Base-by-base conservation (phyloP, 176 grass and related monocot genomes). In the Carex myosuroides region DNA sequence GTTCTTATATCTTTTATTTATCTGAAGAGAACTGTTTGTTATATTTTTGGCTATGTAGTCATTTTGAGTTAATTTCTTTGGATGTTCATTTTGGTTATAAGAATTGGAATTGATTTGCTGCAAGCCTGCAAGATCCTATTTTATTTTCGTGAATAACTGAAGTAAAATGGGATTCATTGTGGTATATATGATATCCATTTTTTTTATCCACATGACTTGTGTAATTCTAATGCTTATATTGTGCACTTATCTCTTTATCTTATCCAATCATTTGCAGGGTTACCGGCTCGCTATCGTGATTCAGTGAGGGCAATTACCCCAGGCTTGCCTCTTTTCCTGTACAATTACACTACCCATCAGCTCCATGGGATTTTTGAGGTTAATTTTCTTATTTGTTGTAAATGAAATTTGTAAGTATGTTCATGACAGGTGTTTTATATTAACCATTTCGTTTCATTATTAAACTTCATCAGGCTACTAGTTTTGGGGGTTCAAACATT, bases 351-450 rank as follows among this genome's bases (percentile, higher is more conserved):
- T 0, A 98, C 91, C 55, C 96, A 98, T 86, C 96, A 98, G 64
- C 96, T 98, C 30, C 96, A 98, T 89, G 96, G 96, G 30, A 89
- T 98, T 76, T 98, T 98, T 87, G 96, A 98, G 92, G 95, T 93
- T 83, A 48, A 37, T 81, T 71, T 53, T 26, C 13, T 7, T 75
- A 3, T 61, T 60, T 21, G 18, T 20, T 41, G 6, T 41, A 63
- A 20, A 81, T 3, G 14, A 63, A 64, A 71, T 8, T 63, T 81
- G 41, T 81, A 13, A 5, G 11, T 57, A 18, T 78, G 24, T 57
- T 18, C 22, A 57, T 57, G 22, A 13, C 24, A 56, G 48, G 57
- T 78, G 52, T 22, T 81, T 42, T 24, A 54, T 66, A 60, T 48
- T 57, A 44, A 72, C 2, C 17, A 70, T 85, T 75, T 46, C 0